Evolutionary conservation across 2,329 filamentous ascomycete species (phyloP).

Genomic region (Alternaria gansuensis): DNA sequence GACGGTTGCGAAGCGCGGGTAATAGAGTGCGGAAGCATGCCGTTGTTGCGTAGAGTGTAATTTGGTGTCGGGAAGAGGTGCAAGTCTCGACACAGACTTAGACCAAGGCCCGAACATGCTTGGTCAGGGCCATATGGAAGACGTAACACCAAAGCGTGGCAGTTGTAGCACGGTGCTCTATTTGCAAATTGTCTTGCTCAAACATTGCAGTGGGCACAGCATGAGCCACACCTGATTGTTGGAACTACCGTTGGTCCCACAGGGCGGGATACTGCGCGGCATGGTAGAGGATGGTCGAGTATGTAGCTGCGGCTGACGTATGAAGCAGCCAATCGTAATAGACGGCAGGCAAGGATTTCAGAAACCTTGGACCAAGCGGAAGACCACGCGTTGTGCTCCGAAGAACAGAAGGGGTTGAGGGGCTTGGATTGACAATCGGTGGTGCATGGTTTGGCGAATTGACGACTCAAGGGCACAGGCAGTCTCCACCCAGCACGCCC

Average conservation of each 20-base stretch:
- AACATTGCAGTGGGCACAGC: constrained; percentile 39
- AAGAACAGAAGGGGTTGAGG: constrained; percentile 15
- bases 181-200: constrained; percentile 23
- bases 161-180: constrained; percentile 5
- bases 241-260: constrained; percentile 52
- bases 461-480: constrained; percentile 15
- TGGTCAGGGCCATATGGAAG: constrained; percentile 19
- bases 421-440: constrained; percentile 18
- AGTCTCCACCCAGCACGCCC: constrained; percentile 11
- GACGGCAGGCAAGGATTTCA: not conserved
- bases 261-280: constrained; percentile 41
- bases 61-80: constrained; percentile 26
- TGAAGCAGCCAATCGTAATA: constrained; percentile 14
- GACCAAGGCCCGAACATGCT: constrained; percentile 25
- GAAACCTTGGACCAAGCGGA: constrained; percentile 19
- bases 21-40: constrained; percentile 16
- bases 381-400: constrained; percentile 13
- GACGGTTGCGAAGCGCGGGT: constrained; percentile 19
- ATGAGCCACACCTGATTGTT: constrained; percentile 49
- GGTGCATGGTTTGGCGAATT: constrained; percentile 20
- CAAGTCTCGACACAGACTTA: constrained; percentile 20
- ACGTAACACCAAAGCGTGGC: constrained; percentile 20
- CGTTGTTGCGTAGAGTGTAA: constrained; percentile 23
- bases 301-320: constrained; percentile 42
- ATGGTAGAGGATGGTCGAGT: constrained; percentile 29